A percentile compares a stretch with the other conserved stretches of the same genome.
Conservation (phyloP, 2,329 filamentous ascomycete species). For the Cylindrodendrum hubeiense region DNA sequence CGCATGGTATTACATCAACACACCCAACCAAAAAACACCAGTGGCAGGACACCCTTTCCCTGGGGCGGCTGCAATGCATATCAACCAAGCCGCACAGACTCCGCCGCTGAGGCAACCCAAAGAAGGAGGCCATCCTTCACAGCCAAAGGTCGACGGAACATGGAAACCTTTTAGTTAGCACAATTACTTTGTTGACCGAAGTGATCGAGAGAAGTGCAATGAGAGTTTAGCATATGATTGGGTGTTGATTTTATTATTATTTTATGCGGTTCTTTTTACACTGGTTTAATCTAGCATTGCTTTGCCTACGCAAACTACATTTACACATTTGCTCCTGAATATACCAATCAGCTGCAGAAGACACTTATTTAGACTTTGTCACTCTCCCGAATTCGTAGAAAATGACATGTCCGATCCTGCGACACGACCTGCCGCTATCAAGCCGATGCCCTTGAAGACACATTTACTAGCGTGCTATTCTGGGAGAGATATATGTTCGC, state of each 20-base stretch:
- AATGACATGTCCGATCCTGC: too few species aligned
- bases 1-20: slow-evolving; percentile 5
- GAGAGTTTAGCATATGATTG: not conserved
- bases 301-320: not conserved
- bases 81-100: not conserved
- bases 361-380: too few species aligned
- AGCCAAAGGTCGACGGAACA: not conserved
- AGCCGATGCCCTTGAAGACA: too few species aligned
- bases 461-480: too few species aligned
- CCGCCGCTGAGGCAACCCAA: not conserved
- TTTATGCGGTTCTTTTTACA: not conserved
- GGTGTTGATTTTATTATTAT: not conserved
- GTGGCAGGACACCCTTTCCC: not conserved
- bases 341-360: too few species aligned
- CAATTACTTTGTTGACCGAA: not conserved
- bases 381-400: too few species aligned
- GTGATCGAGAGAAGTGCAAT: not conserved
- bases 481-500: too few species aligned
- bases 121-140: not conserved
- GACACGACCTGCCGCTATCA: too few species aligned
- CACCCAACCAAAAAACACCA: not conserved
- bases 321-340: not conserved
- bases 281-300: not conserved
- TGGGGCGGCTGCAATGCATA: not conserved
- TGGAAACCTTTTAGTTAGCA: not conserved